These are phyloP conservation scores for Chytriomyces sp. DNA, from an alignment of 192 early-diverging fungal species.

Conservation along the genomic window DNA sequence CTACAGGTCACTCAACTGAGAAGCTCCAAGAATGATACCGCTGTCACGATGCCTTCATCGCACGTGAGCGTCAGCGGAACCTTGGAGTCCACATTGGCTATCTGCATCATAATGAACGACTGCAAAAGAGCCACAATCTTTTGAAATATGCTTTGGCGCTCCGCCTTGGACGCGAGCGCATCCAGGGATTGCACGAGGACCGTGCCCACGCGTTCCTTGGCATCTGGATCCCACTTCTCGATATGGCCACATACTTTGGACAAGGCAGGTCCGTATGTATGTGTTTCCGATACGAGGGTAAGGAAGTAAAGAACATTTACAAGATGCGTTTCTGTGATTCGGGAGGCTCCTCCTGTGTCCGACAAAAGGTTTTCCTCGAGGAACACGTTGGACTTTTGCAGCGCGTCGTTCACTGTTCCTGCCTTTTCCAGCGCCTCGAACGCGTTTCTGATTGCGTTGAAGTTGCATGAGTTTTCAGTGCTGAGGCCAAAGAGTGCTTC, in stretches of 20 bases:
- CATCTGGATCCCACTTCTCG: constrained; percentile 4
- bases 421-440: too few species aligned
- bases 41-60: constrained; percentile 25
- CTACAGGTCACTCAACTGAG: constrained; percentile 18
- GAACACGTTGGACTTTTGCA: too few species aligned
- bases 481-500: too few species aligned
- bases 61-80: neutral
- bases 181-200: neutral
- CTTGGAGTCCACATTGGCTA: constrained; percentile 20
- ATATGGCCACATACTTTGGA: neutral
- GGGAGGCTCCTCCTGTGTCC: too few species aligned
- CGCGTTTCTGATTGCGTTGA: too few species aligned
- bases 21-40: constrained; percentile 28
- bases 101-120: constrained; percentile 25
- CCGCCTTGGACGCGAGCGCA: neutral
- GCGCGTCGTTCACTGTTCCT: too few species aligned
- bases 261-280: neutral
- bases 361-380: too few species aligned
- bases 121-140: constrained; percentile 30
- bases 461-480: too few species aligned
- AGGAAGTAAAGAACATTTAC: constrained; percentile 23
- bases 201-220: constrained; percentile 8
- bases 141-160: constrained; percentile 19
- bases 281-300: neutral
- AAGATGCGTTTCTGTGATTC: too few species aligned